Evolutionary conservation across 192 early-diverging fungal species (phyloP).

Genomic region (Phycomyces blakesleeanus): DNA sequence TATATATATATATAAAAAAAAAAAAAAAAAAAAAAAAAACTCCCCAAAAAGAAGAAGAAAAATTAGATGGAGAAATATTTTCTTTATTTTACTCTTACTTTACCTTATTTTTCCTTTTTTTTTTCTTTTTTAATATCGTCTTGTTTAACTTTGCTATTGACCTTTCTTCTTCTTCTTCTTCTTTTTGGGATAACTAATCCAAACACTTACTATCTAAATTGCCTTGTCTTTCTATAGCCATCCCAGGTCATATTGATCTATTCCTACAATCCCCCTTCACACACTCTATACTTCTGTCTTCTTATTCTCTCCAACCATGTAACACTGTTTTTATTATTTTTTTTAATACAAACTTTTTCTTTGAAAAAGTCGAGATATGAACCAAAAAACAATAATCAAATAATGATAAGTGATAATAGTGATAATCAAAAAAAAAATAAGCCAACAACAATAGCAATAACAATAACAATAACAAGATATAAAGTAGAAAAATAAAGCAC

Average conservation of each 20-base stretch:
- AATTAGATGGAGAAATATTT: too few relatives aligned
- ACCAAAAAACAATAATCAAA: too few relatives aligned
- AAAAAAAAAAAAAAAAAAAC: slow-evolving; percentile 1
- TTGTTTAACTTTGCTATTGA: too few relatives aligned
- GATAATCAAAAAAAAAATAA: too few relatives aligned
- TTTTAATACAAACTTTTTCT: slow-evolving; percentile 15
- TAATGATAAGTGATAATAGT: too few relatives aligned
- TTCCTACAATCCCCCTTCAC: background rate
- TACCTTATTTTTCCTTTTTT: background rate
- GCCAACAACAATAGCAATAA: too few relatives aligned
- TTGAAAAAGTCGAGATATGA: background rate
- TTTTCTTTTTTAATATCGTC: background rate
- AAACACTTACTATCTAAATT: background rate
- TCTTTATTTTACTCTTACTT: background rate
- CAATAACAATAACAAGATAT: too few relatives aligned
- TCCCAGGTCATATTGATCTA: background rate
- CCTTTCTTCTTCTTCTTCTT: too few relatives aligned
- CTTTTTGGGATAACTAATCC: background rate
- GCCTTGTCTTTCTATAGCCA: slow-evolving; percentile 1
- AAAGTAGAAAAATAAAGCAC: too few relatives aligned
- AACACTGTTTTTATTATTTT: slow-evolving; percentile 11
- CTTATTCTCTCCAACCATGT: slow-evolving; percentile 6
- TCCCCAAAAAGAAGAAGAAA: too few relatives aligned
- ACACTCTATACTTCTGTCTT: background rate
- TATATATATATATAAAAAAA: too few relatives aligned